Percentiles rank a stretch among this genome's conserved stretches.
These are phyloP conservation scores for Penicillium cataractarum DNA, from an alignment of 495 filamentous ascomycete genomes.

Conservation along the genomic window DNA sequence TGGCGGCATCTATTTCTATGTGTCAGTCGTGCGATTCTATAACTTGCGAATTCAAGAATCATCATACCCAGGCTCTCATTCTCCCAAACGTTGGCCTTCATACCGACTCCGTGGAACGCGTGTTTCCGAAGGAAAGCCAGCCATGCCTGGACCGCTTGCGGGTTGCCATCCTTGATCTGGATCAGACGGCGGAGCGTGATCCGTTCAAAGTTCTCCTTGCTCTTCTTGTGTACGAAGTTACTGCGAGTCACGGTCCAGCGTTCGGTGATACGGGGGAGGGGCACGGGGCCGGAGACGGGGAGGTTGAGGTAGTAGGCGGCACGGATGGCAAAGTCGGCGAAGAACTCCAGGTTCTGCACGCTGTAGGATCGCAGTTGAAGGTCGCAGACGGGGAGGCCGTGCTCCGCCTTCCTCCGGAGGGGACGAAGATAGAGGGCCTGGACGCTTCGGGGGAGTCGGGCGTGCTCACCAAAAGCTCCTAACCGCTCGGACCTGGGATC, in stretches of 20 bases:
- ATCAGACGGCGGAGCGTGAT: conserved; percentile 84
- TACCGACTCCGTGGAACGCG: conserved; percentile 90
- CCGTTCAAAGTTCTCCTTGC: conserved; percentile 95
- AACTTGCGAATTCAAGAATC: not conserved
- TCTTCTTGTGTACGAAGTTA: conserved; percentile 95
- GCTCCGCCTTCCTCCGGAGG: conserved; percentile 70
- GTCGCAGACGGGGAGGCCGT: conserved; percentile 83
- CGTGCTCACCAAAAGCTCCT: conserved; percentile 36
- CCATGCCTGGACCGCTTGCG: conserved; percentile 87
- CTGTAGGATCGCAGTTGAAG: conserved; percentile 92
- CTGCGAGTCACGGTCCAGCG: conserved; percentile 92
- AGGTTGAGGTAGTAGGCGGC: conserved; percentile 93
- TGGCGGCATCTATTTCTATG: conserved; percentile 57
- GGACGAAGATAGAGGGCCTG: conserved; percentile 87
- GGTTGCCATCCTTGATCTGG: conserved; percentile 90
- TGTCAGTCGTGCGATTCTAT: not conserved
- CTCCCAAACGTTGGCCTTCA: conserved; percentile 98
- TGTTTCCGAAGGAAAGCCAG: conserved; percentile 88
- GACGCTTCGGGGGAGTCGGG: conserved; percentile 71
- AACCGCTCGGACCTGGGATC: conserved; percentile 43
- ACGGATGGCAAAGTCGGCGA: conserved; percentile 91
- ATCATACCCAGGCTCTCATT: conserved; percentile 69
- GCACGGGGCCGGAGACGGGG: conserved; percentile 82
- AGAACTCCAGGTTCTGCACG: conserved; percentile 89
- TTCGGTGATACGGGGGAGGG: conserved; percentile 83